Conservation (phyloP, 2,329 filamentous ascomycete species). For the Talaromyces piceae region DNA sequence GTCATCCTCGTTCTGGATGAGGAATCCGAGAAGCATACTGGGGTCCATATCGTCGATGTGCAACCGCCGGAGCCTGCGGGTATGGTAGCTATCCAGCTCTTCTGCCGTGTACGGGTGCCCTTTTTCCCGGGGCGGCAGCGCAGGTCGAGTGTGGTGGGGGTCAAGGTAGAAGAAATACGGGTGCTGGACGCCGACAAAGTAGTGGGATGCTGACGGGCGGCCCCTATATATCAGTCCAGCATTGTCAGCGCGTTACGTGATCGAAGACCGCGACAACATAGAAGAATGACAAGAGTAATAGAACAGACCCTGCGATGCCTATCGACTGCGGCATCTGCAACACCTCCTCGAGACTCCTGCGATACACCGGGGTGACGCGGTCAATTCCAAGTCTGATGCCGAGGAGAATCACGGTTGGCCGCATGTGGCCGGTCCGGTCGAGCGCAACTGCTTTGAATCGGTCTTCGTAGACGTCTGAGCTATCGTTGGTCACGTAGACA, state of each 20-base stretch:
- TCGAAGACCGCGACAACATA: background rate
- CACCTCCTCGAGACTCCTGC: slow-evolving; percentile 80
- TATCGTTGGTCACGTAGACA: slow-evolving; percentile 85
- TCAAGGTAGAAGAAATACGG: slow-evolving; percentile 89
- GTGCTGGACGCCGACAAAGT: slow-evolving; percentile 66
- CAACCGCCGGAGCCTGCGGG: slow-evolving; percentile 70
- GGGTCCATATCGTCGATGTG: slow-evolving; percentile 92
- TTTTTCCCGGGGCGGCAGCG: slow-evolving; percentile 54
- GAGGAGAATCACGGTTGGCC: slow-evolving; percentile 80
- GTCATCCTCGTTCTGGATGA: slow-evolving; percentile 74
- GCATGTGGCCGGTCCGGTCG: slow-evolving; percentile 57
- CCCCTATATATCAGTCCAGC: slow-evolving; percentile 60
- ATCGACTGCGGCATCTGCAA: slow-evolving; percentile 88
- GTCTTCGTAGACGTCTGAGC: slow-evolving; percentile 88
- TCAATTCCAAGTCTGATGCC: slow-evolving; percentile 88
- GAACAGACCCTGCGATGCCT: slow-evolving; percentile 77
- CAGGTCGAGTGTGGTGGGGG: slow-evolving; percentile 75
- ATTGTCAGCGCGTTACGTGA: background rate
- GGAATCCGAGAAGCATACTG: slow-evolving; percentile 92
- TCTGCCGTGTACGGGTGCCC: slow-evolving; percentile 53
- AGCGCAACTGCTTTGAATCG: slow-evolving; percentile 72
- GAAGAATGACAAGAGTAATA: background rate
- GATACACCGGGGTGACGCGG: slow-evolving; percentile 88
- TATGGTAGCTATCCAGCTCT: slow-evolving; percentile 80
- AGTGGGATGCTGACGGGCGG: slow-evolving; percentile 81